Percentiles rank a stretch among this genome's conserved stretches.
phyloP scores from a whole-genome alignment of 1,284 basidiomycete species.

The Puccinia horiana region DNA sequence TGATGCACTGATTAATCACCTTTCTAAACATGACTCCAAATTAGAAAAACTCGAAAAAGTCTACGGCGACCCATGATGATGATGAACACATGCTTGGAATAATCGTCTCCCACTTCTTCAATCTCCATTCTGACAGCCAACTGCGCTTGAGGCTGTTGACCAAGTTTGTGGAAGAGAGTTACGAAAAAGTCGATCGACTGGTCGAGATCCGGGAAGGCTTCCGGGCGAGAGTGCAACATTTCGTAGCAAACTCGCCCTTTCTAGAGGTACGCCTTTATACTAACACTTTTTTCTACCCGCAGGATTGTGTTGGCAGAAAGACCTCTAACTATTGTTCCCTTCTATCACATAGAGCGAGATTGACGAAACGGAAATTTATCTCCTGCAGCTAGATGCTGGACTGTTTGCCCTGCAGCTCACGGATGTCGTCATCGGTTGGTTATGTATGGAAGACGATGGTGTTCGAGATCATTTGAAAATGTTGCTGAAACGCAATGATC shows the following conservation, averaged over 20 bases:
- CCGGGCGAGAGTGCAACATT: conserved; percentile 64
- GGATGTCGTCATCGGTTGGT: conserved; percentile 91
- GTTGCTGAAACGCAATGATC: conserved; percentile 72
- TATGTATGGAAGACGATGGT: conserved; percentile 97
- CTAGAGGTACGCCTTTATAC: conserved; percentile 65
- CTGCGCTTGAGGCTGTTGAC: conserved; percentile 78
- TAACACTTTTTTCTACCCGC: neutral
- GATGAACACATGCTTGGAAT: conserved; percentile 83
- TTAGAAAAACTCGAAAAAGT: conserved; percentile 44
- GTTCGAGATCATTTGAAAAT: conserved; percentile 72
- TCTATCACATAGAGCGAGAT: conserved; percentile 67
- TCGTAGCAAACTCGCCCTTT: conserved; percentile 68
- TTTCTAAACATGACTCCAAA: neutral
- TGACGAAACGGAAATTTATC: conserved; percentile 76
- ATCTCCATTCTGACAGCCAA: conserved; percentile 80
- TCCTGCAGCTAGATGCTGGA: conserved; percentile 79
- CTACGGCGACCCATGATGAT: conserved; percentile 68
- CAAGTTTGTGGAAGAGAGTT: conserved; percentile 88
- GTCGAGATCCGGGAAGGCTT: conserved; percentile 80
- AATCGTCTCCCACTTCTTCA: conserved; percentile 82
- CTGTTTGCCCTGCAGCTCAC: conserved; percentile 84
- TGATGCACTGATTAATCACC: conserved; percentile 55
- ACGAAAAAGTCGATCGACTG: conserved; percentile 89
- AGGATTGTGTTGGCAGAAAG: neutral
- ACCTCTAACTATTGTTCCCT: conserved; percentile 55